phyloP scores from a whole-genome alignment of 2,329 filamentous ascomycete genomes.

The Pseudopyricularia javanii region DNA sequence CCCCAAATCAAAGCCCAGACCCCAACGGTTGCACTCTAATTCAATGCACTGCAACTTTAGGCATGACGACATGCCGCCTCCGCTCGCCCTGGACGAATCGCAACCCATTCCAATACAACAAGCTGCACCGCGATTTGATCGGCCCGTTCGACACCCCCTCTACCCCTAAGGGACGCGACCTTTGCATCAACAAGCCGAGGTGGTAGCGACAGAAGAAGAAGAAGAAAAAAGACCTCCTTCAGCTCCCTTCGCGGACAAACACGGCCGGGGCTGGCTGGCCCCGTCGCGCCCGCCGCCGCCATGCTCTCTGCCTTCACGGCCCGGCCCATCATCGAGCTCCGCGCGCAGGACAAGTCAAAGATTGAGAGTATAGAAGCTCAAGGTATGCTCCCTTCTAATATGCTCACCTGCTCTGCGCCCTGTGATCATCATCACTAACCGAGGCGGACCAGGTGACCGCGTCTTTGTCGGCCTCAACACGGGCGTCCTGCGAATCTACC shows the following conservation, averaged over 20 bases:
- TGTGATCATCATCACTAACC: conserved; percentile 4
- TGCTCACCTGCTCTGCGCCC: background rate
- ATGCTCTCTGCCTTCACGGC: conserved; percentile 98
- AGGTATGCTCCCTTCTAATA: conserved; percentile 33
- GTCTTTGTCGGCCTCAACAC: conserved; percentile 87
- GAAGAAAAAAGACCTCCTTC: background rate
- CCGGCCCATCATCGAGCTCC: conserved; percentile 93
- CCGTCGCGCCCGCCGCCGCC: conserved; percentile 27
- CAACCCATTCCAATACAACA: background rate
- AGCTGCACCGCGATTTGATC: background rate
- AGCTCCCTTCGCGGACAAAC: background rate
- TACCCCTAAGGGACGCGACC: too few species aligned
- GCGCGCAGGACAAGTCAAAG: conserved; percentile 86
- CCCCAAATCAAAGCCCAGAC: background rate
- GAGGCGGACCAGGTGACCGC: conserved; percentile 55
- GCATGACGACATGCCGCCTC: background rate
- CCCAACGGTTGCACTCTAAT: background rate
- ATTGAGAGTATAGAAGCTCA: conserved; percentile 93
- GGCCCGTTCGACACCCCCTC: too few species aligned
- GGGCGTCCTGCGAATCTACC: conserved; percentile 79
- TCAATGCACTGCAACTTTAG: background rate
- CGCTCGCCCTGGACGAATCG: background rate
- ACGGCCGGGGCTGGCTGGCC: background rate
- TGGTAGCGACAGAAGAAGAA: background rate
- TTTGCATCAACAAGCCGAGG: background rate